Evolutionary conservation across 202 grass and related monocot genomes (phyloP).

Genomic region (Digitaria exilis): DNA sequence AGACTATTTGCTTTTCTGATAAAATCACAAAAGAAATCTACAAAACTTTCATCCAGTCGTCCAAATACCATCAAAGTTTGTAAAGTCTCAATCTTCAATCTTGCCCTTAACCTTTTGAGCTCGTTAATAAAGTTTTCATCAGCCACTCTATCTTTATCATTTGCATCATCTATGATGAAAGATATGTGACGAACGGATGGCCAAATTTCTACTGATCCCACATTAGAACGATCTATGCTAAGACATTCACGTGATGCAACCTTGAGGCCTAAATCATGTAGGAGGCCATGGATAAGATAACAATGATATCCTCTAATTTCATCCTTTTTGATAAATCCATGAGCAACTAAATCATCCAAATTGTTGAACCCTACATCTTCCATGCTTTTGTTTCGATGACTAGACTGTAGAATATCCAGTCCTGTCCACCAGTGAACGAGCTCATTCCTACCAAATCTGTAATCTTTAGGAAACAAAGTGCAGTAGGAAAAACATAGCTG

Average conservation of each 20-base stretch:
- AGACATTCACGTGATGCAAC: no score
- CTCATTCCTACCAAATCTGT: neutral
- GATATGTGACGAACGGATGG: neutral
- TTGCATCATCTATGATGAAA: neutral
- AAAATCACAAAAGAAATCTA: neutral
- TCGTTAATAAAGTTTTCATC: neutral
- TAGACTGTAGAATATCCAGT: neutral
- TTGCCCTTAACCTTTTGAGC: neutral
- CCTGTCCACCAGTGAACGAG: conserved; percentile 29
- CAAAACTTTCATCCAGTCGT: no score
- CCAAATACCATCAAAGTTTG: neutral
- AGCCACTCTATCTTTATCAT: neutral
- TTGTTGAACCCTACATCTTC: conserved; percentile 29
- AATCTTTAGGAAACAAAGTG: conserved; percentile 24
- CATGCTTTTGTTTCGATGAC: neutral
- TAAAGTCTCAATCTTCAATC: neutral
- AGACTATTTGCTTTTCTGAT: neutral
- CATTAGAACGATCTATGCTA: no score
- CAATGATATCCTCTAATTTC: no score
- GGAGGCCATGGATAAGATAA: no score
- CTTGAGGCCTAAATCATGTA: no score
- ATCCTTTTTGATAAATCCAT: no score
- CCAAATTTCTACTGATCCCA: no score
- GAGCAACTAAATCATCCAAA: no score
- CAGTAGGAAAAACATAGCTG: conserved; percentile 23